Base-by-base conservation (phyloP, 768 basidiomycete species). In the Suillus ampliporus region DNA sequence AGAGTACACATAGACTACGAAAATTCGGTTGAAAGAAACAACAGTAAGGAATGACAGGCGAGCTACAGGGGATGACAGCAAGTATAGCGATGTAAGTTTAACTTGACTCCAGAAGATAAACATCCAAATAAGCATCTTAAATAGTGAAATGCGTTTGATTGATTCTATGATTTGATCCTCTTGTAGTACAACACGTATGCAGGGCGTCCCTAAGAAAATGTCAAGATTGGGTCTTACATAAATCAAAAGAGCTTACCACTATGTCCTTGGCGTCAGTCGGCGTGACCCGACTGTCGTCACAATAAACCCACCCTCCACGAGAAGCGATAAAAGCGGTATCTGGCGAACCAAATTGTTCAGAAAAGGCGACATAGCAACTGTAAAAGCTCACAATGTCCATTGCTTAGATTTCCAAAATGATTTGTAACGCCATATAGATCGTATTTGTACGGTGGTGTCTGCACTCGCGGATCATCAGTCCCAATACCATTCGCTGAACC, bases 401-500 rank as follows among this genome's bases (percentile, higher is more conserved):
- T 94, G 70, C 89, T 94, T 60, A 99, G 78, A 72, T 89, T 97
- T 2, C 97, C 97, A 74, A 89, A 94, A 77, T 99, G 97, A 74
- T 99, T 98, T 62, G 94, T 97, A 46, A 99, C 95, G 11, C 84
- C 96, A 71, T 97, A 99, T 66, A 99, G 78, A 70, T 99, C 97
- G 73, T 99, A 99, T 67, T 80, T 85, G 74, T 94, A 98, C 2
- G 95, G 95, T 23, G 93, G 94, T n/a, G 88, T 71, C 75, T 95
- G 93, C 19, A 85, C 81, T 21, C 92, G 82, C 1, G 95, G 92
- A 72, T 95, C 95, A 21, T 91, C 88, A 34, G 57, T 17, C 21
- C 64, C 31, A 7, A 60, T 47, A 5, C 78, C 78, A 61, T 82
- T 83, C 57, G 82, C 76, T 68, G 76, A 78, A n/a, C 74, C 76